These are phyloP conservation scores for Cyclotella kingstonii DNA, from an alignment of 108 stramenopile species.

Conservation along the genomic window DNA sequence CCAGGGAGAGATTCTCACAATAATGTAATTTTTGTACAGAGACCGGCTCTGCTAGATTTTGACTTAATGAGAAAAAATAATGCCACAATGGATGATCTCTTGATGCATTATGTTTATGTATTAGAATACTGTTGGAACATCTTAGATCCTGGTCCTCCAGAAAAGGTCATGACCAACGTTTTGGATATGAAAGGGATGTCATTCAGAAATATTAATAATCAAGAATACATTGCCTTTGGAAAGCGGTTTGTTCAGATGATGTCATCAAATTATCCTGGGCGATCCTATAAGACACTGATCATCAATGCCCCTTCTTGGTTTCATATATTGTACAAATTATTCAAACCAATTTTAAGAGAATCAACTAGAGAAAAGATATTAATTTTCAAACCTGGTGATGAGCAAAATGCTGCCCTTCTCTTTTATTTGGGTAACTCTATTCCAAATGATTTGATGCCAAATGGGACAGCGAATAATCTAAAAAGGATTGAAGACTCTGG, in stretches of 20 bases:
- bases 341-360: slow-evolving; percentile 70
- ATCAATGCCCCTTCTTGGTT: slow-evolving; percentile 83
- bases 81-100: slow-evolving; percentile 57
- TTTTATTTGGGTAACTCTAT: slow-evolving; percentile 53
- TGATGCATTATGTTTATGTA: slow-evolving; percentile 69
- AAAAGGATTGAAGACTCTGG: too few species aligned
- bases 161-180: slow-evolving; percentile 70
- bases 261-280: slow-evolving; percentile 70
- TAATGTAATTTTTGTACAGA: slow-evolving; percentile 60
- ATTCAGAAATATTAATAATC: slow-evolving; percentile 48
- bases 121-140: slow-evolving; percentile 84
- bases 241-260: slow-evolving; percentile 65
- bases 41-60: slow-evolving; percentile 55
- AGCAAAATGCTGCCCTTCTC: slow-evolving; percentile 56
- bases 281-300: slow-evolving; percentile 66
- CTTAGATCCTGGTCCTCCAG: slow-evolving; percentile 54
- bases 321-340: slow-evolving; percentile 54
- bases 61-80: slow-evolving; percentile 50
- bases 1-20: slow-evolving; percentile 57
- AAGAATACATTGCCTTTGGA: slow-evolving; percentile 59
- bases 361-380: slow-evolving; percentile 72
- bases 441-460: slow-evolving; percentile 41
- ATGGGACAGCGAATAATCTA: too few species aligned
- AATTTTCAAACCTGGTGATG: slow-evolving; percentile 48
- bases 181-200: slow-evolving; percentile 67